These are phyloP conservation scores for Cajanus cajan DNA, from an alignment of 306 rosid genomes.

Conservation along the genomic window DNA sequence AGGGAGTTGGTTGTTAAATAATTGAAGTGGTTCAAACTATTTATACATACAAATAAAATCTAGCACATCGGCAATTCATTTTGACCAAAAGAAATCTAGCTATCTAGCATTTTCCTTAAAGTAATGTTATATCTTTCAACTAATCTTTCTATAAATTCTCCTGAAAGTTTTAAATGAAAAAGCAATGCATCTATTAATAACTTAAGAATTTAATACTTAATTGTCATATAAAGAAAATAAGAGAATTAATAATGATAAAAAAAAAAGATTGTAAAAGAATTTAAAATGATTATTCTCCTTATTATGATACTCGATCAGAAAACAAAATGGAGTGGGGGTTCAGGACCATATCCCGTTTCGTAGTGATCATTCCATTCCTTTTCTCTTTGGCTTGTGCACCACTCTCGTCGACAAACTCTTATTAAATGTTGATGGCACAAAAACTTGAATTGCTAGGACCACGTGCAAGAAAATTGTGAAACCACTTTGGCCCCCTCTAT, in stretches of 20 bases:
- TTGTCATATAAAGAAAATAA: too few species aligned
- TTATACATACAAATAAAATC: neutral
- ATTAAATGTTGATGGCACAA: constrained; percentile 1
- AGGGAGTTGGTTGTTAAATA: neutral
- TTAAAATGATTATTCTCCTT: too few species aligned
- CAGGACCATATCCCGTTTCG: neutral
- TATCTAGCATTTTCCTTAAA: neutral
- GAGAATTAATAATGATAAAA: too few species aligned
- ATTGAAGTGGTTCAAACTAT: neutral
- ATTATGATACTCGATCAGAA: neutral
- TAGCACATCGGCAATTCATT: neutral
- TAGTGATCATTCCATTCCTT: neutral
- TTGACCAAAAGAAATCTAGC: neutral
- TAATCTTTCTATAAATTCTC: too few species aligned
- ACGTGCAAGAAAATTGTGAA: neutral
- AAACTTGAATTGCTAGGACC: constrained; percentile 11
- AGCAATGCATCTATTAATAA: too few species aligned
- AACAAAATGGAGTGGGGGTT: neutral
- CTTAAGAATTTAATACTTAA: too few species aligned
- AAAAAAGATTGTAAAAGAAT: too few species aligned
- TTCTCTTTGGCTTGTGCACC: neutral
- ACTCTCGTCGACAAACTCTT: neutral
- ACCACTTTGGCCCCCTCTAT: constrained; percentile 10
- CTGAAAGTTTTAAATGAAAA: too few species aligned
- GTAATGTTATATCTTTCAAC: too few species aligned